phyloP scores from a whole-genome alignment of 768 basidiomycete species.

The Butyriboletus loyo region DNA sequence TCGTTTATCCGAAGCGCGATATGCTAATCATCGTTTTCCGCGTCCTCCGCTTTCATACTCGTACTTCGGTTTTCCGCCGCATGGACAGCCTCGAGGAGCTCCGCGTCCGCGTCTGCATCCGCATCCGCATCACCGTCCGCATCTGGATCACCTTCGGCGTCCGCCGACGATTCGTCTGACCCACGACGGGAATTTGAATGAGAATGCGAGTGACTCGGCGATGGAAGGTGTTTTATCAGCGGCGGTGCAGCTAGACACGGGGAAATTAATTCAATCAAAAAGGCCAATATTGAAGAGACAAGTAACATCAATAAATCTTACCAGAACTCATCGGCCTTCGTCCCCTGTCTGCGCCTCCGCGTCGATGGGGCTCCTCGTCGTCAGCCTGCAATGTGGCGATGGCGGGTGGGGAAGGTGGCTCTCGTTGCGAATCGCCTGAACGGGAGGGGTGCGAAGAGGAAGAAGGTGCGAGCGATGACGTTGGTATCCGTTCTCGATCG shows the following conservation, averaged over 20 bases:
- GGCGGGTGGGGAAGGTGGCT: constrained; percentile 33
- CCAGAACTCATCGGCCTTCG: constrained; percentile 30
- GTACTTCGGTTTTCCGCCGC: constrained; percentile 45
- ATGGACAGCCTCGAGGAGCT: constrained; percentile 50
- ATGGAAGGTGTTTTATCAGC: constrained; percentile 22
- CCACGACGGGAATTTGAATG: constrained; percentile 25
- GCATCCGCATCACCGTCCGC: constrained; percentile 38
- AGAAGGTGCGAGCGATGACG: constrained; percentile 22
- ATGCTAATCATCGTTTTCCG: constrained; percentile 20
- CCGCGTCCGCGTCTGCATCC: constrained; percentile 39
- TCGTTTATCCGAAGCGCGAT: not conserved
- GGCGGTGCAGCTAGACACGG: constrained; percentile 15
- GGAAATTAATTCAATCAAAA: constrained; percentile 6
- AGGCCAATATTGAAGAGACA: not conserved
- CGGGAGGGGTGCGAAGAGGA: constrained; percentile 14
- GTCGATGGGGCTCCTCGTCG: constrained; percentile 24
- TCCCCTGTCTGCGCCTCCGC: constrained; percentile 20
- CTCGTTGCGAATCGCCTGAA: constrained; percentile 18
- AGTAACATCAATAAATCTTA: constrained; percentile 9
- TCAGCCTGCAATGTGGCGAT: constrained; percentile 31
- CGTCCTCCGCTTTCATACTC: constrained; percentile 29
- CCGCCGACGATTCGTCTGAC: constrained; percentile 28
- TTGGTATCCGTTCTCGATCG: constrained; percentile 26
- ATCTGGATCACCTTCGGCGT: constrained; percentile 34
- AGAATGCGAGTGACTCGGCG: constrained; percentile 24